phyloP scores from a whole-genome alignment of 306 rosid species.

The Castanea mollissima region DNA sequence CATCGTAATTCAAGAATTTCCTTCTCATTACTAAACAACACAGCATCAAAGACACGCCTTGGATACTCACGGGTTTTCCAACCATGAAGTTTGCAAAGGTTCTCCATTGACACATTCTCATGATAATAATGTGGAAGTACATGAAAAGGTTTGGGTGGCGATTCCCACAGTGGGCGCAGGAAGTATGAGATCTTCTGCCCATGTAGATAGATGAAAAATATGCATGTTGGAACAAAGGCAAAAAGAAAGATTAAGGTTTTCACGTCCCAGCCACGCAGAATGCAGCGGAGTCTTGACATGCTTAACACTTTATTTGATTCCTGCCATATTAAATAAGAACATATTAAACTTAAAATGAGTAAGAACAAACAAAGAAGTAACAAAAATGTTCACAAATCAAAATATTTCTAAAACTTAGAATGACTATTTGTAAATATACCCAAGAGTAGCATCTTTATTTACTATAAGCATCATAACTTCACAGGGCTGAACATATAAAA shows the following conservation, averaged over 20 bases:
- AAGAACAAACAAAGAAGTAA: constrained; percentile 9
- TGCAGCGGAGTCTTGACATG: constrained; percentile 91
- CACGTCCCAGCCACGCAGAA: constrained; percentile 81
- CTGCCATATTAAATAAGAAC: constrained; percentile 44
- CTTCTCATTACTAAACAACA: constrained; percentile 88
- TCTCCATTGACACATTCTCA: constrained; percentile 87
- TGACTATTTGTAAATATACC: neutral
- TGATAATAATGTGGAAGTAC: constrained; percentile 88
- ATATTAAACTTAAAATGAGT: neutral
- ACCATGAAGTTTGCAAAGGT: constrained; percentile 88
- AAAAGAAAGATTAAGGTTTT: constrained; percentile 74
- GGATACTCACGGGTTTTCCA: constrained; percentile 94
- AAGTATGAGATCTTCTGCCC: constrained; percentile 99
- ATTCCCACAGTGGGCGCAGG: constrained; percentile 94
- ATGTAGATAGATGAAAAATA: constrained; percentile 68
- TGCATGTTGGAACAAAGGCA: constrained; percentile 66
- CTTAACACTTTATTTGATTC: constrained; percentile 68
- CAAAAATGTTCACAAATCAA: neutral
- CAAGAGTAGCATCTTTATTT: neutral
- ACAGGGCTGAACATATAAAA: neutral
- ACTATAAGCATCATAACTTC: neutral
- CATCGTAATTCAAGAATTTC: constrained; percentile 86
- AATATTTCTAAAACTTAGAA: constrained; percentile 5
- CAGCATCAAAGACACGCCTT: constrained; percentile 95
- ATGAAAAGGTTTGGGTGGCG: constrained; percentile 82